Base-by-base conservation (phyloP, 2,329 filamentous ascomycete genomes). In the Helicocarpus griseus region DNA sequence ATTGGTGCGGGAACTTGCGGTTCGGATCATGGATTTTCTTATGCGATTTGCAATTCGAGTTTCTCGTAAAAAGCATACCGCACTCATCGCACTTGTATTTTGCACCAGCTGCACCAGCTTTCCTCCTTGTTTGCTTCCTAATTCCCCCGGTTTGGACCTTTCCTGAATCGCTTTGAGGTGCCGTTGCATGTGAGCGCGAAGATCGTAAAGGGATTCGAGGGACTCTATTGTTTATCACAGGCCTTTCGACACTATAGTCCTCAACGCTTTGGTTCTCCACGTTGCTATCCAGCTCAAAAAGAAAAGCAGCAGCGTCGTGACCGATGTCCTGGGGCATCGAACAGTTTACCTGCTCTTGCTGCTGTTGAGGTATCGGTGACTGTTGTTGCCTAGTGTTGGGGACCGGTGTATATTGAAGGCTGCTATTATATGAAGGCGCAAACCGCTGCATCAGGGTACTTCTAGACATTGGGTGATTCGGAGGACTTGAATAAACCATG, bases 41-140 rank as follows among this genome's bases (percentile, higher is more conserved):
- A 65, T 95, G 89, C 28, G 88, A 86, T 62, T 87, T 89, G 71
- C 84, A 88, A 69, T 95, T 95, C 72, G 91, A 94, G 61, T 81
- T 85, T 55, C 89, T 77, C 57, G 87, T 87, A 65, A 95, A 95
- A 14, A 85, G 78, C 65, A 85, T 87, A 5, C 84, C 83, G 63
- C 89, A 95, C 1, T 82, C 75, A 53, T 82, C 77, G 63, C 89
- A 95, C 56, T 79, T 76, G 66, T 81, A 85, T 59, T 82, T 87
- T 50, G 85, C 85, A 80, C 84, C 59, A 78, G 74, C 59, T 54
- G 61, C 26, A 22, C 19, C 21, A 4, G 44, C 17, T n/a, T 26
- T 48, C 21, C 50, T 54, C 14, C 36, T 46, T 22, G 48, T 9
- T 22, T 49, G 48, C 28, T 54, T 57, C 35, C 40, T 52, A 13